phyloP scores from a whole-genome alignment of 345 rosid genomes.

The Raphanus raphanistrum region DNA sequence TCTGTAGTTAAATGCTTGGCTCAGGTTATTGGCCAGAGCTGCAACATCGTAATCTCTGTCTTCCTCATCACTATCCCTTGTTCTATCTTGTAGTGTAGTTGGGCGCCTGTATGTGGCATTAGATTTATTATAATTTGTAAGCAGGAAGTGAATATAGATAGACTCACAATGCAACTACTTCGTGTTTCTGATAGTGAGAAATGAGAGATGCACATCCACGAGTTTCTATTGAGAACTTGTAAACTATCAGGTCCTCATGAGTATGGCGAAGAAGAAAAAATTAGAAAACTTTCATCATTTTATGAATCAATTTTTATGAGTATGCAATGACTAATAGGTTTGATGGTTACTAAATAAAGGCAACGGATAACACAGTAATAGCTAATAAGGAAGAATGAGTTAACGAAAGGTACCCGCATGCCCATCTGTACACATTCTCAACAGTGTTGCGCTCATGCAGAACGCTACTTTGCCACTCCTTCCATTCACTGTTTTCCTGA shows the following conservation, averaged over 20 bases:
- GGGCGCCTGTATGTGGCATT: constrained; percentile 70
- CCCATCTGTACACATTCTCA: constrained; percentile 95
- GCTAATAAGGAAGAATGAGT: constrained; percentile 5
- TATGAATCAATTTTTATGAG: not conserved
- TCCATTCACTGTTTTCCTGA: constrained; percentile 84
- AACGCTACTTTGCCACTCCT: constrained; percentile 70
- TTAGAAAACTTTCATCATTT: not conserved
- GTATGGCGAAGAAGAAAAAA: too few relatives aligned
- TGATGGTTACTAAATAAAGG: not conserved
- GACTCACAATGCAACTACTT: not conserved
- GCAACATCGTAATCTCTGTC: constrained; percentile 94
- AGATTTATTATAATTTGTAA: constrained; percentile 4
- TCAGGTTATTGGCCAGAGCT: constrained; percentile 87
- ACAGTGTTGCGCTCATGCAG: constrained; percentile 81
- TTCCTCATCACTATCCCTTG: constrained; percentile 91
- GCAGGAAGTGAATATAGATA: not conserved
- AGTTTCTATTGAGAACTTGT: too few relatives aligned
- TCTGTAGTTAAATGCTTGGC: constrained; percentile 87
- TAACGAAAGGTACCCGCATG: constrained; percentile 68
- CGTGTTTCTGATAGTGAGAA: not conserved
- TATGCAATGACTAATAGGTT: not conserved
- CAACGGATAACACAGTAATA: constrained; percentile 3
- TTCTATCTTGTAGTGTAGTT: constrained; percentile 85
- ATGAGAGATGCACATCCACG: too few relatives aligned
- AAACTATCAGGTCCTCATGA: too few relatives aligned